Base-by-base conservation (phyloP, 2,329 filamentous ascomycete species). In the Xylaria sp. region DNA sequence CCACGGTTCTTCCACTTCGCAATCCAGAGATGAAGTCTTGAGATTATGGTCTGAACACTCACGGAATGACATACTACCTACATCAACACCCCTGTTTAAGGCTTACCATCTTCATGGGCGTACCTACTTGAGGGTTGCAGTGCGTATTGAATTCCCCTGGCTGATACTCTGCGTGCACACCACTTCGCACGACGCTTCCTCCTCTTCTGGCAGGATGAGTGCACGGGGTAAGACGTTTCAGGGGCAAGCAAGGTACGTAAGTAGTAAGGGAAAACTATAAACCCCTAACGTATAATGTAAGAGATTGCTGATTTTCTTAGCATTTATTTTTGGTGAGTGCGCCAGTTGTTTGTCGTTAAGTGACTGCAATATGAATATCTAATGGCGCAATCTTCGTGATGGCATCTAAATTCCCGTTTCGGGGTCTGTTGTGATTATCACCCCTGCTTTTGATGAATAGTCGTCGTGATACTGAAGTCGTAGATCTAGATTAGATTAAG, bases 1-100 rank as follows among this genome's bases (percentile, higher is more conserved):
- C 31, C 82, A 48, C 13, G 46, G 7, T 38, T 56, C n/a, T 20
- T 38, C 31, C 0, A 15, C 53, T 23, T 20, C 9, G n/a, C n/a
- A 6, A 10, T 20, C n/a, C 28, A 20, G 28, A 38, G 13, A 10
- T 20, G 23, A 23, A 33, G 17, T 13, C 4, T 56, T 23, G 3
- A 13, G 11, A 23, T 23, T 23, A 11, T 15, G n/a, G 31, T 23
- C 15, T 28, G 2, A 17, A 4, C 31, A 17, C 6, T 10, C 5
- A 56, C 23, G 6, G 5, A 56, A 23, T 11, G 3, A 7, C n/a
- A 38, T 38, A 23, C 4, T n/a, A 3, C 20, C 4, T n/a, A 3
- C 20, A 20, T 6, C 10, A 38, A 10, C 9, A 56, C 51, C 6
- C 13, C 33, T 38, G 11, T 13, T 31, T 9, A 6, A 36, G 17